Percentiles rank a stretch among this genome's conserved stretches.
These are phyloP conservation scores for Tuber aestivum DNA, from an alignment of 495 filamentous ascomycete species.

Conservation along the genomic window DNA sequence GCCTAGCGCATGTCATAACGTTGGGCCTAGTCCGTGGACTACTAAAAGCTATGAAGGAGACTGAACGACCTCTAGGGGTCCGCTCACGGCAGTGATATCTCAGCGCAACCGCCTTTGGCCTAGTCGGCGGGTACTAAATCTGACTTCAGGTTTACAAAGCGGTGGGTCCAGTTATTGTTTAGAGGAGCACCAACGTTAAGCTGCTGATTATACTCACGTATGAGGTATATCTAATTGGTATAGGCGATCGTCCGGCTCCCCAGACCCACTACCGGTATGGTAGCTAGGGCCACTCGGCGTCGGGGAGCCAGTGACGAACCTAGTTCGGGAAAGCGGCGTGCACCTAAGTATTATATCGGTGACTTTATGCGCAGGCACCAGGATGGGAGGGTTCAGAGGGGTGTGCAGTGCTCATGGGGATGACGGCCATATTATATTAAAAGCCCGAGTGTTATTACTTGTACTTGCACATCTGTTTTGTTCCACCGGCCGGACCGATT, in stretches of 20 bases:
- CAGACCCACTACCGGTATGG: too few relatives aligned
- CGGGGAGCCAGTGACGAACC: neutral
- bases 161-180: neutral
- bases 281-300: neutral
- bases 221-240: neutral
- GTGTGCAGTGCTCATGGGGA: too few relatives aligned
- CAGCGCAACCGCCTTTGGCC: too few relatives aligned
- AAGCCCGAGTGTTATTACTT: neutral
- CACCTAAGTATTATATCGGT: neutral
- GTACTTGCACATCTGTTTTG: neutral
- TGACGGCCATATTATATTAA: neutral
- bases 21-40: too few relatives aligned
- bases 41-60: too few relatives aligned
- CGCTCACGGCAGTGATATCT: too few relatives aligned
- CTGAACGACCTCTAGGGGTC: too few relatives aligned
- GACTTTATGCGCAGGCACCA: neutral
- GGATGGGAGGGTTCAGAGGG: neutral
- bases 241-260: neutral
- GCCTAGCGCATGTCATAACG: too few relatives aligned
- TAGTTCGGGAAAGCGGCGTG: neutral
- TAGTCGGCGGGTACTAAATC: neutral
- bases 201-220: neutral
- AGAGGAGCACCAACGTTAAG: neutral
- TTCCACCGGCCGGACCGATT: neutral
- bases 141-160: neutral